These are phyloP conservation scores for Typha latifolia DNA, from an alignment of 176 grass and related monocot species.

Conservation along the genomic window DNA sequence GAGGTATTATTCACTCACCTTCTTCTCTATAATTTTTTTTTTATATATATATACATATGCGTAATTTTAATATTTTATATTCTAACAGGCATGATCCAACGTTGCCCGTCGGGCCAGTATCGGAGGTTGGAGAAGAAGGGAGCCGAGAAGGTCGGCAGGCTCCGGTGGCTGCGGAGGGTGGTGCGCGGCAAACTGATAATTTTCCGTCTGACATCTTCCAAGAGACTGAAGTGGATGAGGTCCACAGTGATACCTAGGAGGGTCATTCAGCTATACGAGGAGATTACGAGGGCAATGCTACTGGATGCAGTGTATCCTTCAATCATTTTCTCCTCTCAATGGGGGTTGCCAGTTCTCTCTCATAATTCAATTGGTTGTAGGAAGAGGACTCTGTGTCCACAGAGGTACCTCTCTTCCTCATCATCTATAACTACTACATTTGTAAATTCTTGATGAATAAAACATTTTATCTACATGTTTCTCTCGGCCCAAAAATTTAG, in stretches of 20 bases:
- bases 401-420: too few relatives aligned
- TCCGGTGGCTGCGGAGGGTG: not conserved
- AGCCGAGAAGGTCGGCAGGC: not conserved
- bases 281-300: not conserved
- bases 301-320: not conserved
- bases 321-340: conserved; percentile 3
- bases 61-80: not conserved
- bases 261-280: not conserved
- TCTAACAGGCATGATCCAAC: not conserved
- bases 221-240: conserved; percentile 1
- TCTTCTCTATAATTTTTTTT: not conserved
- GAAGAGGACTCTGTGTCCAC: not conserved
- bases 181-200: not conserved
- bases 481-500: too few relatives aligned
- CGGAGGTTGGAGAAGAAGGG: not conserved
- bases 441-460: too few relatives aligned
- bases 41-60: not conserved
- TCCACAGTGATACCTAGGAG: not conserved
- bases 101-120: not conserved
- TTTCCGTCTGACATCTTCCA: not conserved
- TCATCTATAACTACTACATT: too few relatives aligned
- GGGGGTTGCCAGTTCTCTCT: not conserved
- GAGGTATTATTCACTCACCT: not conserved
- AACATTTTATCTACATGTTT: too few relatives aligned
- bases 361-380: not conserved